phyloP scores from a whole-genome alignment of 1,139 yeast species.

The Saccharomyces hybrid region DNA sequence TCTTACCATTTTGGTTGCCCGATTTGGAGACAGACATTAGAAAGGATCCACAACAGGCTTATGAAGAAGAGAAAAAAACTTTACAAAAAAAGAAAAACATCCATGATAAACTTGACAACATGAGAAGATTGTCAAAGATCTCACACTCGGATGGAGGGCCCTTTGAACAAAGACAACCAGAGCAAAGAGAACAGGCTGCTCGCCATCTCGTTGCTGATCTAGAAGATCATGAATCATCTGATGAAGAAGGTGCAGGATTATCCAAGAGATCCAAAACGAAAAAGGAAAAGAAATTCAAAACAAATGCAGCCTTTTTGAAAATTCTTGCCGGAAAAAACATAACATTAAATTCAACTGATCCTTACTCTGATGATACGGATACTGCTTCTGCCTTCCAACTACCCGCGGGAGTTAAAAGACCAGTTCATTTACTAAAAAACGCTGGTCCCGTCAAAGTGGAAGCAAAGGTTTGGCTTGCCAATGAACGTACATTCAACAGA shows the following conservation, averaged over 20 bases:
- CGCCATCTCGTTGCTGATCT: constrained; percentile 21
- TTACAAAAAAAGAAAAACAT: constrained; percentile 41
- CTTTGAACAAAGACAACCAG: neutral
- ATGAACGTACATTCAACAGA: constrained; percentile 91
- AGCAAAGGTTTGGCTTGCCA: constrained; percentile 97
- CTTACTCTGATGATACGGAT: constrained; percentile 87
- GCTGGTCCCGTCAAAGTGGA: constrained; percentile 90
- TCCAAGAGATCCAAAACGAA: constrained; percentile 7
- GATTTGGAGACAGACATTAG: constrained; percentile 79
- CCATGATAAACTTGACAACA: constrained; percentile 39
- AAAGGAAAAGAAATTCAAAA: constrained; percentile 8
- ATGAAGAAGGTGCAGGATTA: constrained; percentile 27
- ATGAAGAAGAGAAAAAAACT: constrained; percentile 45
- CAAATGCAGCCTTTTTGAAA: constrained; percentile 25
- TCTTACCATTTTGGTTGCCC: constrained; percentile 90
- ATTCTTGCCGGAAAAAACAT: constrained; percentile 30
- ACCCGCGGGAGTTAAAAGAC: constrained; percentile 85
- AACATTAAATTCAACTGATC: constrained; percentile 38
- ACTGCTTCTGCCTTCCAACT: constrained; percentile 40
- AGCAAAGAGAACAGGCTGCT: neutral
- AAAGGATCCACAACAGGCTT: constrained; percentile 67
- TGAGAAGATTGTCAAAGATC: constrained; percentile 31
- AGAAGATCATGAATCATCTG: constrained; percentile 41
- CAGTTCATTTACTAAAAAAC: constrained; percentile 70
- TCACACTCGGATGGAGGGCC: neutral